phyloP scores from a whole-genome alignment of 2,329 filamentous ascomycete species.

The Fusarium succisae region DNA sequence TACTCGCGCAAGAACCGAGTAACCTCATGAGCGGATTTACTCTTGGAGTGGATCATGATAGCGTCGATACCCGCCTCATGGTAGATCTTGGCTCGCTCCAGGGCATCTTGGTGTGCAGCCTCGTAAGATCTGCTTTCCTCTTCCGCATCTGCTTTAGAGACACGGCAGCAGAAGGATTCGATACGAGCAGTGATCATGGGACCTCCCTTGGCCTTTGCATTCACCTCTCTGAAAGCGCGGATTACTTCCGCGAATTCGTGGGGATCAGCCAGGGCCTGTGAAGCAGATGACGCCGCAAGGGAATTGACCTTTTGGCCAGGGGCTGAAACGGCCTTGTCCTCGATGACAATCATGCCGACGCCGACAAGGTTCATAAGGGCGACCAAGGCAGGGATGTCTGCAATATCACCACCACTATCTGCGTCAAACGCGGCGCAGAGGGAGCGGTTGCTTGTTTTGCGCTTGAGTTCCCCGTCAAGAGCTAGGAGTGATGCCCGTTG shows the following conservation, averaged over 20 bases:
- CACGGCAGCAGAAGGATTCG: neutral
- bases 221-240: neutral
- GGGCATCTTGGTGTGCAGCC: neutral
- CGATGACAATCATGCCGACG: conserved; percentile 15
- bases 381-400: conserved; percentile 14
- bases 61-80: conserved; percentile 12
- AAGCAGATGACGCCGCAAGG: conserved; percentile 9
- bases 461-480: conserved; percentile 7
- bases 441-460: conserved; percentile 4
- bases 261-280: conserved; percentile 8
- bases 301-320: conserved; percentile 18
- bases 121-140: neutral
- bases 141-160: neutral
- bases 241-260: conserved; percentile 6
- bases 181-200: conserved; percentile 5
- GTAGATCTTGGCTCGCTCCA: conserved; percentile 11
- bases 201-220: neutral
- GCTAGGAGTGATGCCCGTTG: conserved; percentile 7
- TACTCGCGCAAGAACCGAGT: conserved; percentile 8
- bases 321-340: conserved; percentile 17
- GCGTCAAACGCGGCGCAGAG: conserved; percentile 19
- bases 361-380: conserved; percentile 8
- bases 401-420: conserved; percentile 8
- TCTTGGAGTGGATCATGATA: conserved; percentile 24
- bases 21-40: conserved; percentile 7